phyloP scores from a whole-genome alignment of 495 filamentous ascomycete species.

The Hypomontagnella submonticulosa region DNA sequence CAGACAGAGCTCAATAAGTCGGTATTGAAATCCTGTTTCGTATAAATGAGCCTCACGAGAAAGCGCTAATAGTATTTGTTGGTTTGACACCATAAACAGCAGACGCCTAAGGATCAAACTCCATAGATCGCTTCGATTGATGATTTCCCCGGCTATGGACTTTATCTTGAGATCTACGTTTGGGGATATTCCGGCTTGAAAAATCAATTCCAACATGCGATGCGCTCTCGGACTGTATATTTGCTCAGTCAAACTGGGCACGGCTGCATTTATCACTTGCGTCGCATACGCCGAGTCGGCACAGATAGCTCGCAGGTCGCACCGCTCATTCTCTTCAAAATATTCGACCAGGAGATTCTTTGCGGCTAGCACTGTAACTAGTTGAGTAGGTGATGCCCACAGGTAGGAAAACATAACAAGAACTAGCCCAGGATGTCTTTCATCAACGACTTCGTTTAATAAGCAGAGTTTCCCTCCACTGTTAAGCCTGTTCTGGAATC shows the following conservation, averaged over 20 bases:
- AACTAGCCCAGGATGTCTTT: no score
- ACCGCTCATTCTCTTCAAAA: conserved; percentile 1
- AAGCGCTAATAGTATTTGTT: no score
- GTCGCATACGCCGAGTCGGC: background rate
- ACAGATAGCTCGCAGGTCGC: conserved; percentile 4
- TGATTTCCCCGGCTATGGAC: background rate
- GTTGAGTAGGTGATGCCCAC: background rate
- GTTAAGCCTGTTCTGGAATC: background rate
- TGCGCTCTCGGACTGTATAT: background rate
- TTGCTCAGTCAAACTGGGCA: background rate
- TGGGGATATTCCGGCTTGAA: conserved; percentile 17
- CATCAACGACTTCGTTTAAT: no score
- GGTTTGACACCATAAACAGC: background rate
- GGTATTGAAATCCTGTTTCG: background rate
- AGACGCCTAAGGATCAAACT: conserved; percentile 4
- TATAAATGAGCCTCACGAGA: no score
- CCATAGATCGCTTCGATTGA: background rate
- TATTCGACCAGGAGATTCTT: background rate
- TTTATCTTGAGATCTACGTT: background rate
- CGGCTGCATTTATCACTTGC: background rate
- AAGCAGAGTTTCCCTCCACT: background rate
- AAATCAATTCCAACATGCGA: conserved; percentile 13
- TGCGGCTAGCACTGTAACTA: conserved; percentile 6
- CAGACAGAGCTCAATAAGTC: conserved; percentile 11
- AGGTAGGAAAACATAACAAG: no score